A percentile compares a stretch with the other conserved stretches of the same genome.
Evolutionary conservation across 2,329 filamentous ascomycete genomes (phyloP).

Genomic region (Beauveria sp.): DNA sequence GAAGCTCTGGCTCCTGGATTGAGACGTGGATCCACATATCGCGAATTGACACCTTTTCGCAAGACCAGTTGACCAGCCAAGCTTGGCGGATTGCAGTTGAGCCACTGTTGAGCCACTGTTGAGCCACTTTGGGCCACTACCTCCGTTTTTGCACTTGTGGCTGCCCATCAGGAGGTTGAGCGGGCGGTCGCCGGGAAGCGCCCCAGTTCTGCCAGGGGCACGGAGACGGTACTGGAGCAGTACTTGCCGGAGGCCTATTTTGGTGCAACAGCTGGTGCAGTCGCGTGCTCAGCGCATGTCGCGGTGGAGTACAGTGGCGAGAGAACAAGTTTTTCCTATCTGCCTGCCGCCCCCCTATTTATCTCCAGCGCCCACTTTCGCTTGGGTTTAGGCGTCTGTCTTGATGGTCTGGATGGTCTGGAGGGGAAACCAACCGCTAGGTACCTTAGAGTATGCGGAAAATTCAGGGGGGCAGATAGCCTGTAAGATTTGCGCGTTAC

Average conservation of each 20-base stretch:
- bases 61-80: background rate
- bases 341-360: constrained; percentile 3
- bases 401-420: background rate
- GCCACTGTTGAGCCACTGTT: background rate
- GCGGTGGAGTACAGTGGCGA: constrained; percentile 3
- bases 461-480: background rate
- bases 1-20: constrained; percentile 11
- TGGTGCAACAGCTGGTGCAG: background rate
- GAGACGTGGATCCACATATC: constrained; percentile 11
- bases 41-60: constrained; percentile 16
- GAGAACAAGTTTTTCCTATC: background rate
- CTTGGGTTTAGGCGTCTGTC: background rate
- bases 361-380: constrained; percentile 1
- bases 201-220: constrained; percentile 1
- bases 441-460: background rate
- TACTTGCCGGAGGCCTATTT: background rate
- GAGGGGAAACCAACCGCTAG: background rate
- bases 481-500: background rate
- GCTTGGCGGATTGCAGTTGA: background rate
- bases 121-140: background rate
- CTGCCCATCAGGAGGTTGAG: background rate
- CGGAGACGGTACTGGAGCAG: background rate
- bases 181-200: background rate
- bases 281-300: constrained; percentile 8
- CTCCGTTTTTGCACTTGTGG: background rate